A percentile compares a stretch with the other conserved stretches of the same genome.
These are phyloP conservation scores for Chrysanthemum lavandulifolium DNA, from an alignment of 129 eudicot genomes.

Conservation along the genomic window DNA sequence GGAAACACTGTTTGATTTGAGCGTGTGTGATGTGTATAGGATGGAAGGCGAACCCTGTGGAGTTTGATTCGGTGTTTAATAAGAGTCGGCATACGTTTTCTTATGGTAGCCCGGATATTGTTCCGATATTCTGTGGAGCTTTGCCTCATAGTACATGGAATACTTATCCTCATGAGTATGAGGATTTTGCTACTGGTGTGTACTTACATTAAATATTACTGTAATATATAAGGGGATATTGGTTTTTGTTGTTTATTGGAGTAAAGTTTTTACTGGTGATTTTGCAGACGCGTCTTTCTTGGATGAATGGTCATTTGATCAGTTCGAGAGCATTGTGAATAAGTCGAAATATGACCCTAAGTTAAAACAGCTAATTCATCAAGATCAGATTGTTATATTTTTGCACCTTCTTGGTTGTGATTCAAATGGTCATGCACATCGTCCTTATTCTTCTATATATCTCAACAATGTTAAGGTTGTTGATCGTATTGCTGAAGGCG, in stretches of 20 bases:
- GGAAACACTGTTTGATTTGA: background rate
- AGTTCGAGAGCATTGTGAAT: constrained; percentile 81
- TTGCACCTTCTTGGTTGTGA: constrained; percentile 98
- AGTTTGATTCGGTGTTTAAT: constrained; percentile 95
- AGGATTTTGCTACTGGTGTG: constrained; percentile 97
- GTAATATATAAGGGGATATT: background rate
- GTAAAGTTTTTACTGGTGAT: constrained; percentile 22
- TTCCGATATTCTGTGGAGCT: constrained; percentile 95
- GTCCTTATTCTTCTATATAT: constrained; percentile 89
- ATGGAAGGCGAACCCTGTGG: constrained; percentile 99
- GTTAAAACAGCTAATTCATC: constrained; percentile 60
- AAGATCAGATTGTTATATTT: constrained; percentile 79
- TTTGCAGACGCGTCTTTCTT: constrained; percentile 93
- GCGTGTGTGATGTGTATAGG: constrained; percentile 46
- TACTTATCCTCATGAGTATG: constrained; percentile 92
- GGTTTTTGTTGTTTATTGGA: constrained; percentile 11
- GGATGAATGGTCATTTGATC: constrained; percentile 99
- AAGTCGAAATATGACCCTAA: constrained; percentile 68
- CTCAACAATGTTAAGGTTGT: constrained; percentile 98
- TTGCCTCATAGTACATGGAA: constrained; percentile 93
- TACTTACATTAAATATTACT: background rate
- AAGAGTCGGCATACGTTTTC: constrained; percentile 84
- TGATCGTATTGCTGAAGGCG: constrained; percentile 88
- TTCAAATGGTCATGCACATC: constrained; percentile 99
- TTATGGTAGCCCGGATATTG: constrained; percentile 95